These are phyloP conservation scores for Penicillium sp. DNA, from an alignment of 2,329 filamentous ascomycete genomes.

Conservation along the genomic window DNA sequence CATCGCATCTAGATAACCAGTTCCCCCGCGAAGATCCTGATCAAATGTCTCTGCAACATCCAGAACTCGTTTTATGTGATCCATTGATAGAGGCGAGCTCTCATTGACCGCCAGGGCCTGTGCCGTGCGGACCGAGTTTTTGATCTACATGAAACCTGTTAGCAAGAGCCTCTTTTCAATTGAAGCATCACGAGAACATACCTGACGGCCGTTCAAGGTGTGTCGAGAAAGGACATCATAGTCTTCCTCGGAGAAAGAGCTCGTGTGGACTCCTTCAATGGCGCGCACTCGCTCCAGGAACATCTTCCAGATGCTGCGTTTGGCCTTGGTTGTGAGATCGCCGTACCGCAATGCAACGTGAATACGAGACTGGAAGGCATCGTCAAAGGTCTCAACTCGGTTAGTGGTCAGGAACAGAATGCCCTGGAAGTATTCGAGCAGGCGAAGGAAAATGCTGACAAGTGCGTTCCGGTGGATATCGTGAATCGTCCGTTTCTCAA, in stretches of 20 bases:
- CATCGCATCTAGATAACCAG: slow-evolving; percentile 81
- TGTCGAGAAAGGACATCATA: slow-evolving; percentile 65
- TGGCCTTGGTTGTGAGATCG: slow-evolving; percentile 68
- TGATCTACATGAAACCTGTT: slow-evolving; percentile 61
- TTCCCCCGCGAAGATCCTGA: slow-evolving; percentile 75
- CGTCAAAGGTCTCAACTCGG: slow-evolving; percentile 80
- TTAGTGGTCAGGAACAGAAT: slow-evolving; percentile 90
- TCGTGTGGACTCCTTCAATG: slow-evolving; percentile 57
- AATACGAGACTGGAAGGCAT: slow-evolving; percentile 84
- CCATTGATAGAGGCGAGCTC: slow-evolving; percentile 68
- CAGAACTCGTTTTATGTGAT: slow-evolving; percentile 77
- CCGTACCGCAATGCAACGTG: slow-evolving; percentile 82
- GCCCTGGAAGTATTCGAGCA: slow-evolving; percentile 89
- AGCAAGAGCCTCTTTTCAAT: not conserved
- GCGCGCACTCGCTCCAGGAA: slow-evolving; percentile 72
- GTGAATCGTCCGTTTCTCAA: slow-evolving; percentile 78
- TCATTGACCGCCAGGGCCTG: slow-evolving; percentile 80
- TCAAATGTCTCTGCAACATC: slow-evolving; percentile 82
- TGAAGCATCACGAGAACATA: slow-evolving; percentile 31
- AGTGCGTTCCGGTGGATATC: slow-evolving; percentile 83
- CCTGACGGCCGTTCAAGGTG: slow-evolving; percentile 67
- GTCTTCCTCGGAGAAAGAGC: slow-evolving; percentile 57
- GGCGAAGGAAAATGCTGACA: slow-evolving; percentile 80
- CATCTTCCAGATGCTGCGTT: slow-evolving; percentile 77
- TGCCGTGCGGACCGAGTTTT: slow-evolving; percentile 80